Evolutionary conservation across 305 asterid species (phyloP), one percentile per base, ranked within the genome.

Genomic region (Ilex paraguariensis): DNA sequence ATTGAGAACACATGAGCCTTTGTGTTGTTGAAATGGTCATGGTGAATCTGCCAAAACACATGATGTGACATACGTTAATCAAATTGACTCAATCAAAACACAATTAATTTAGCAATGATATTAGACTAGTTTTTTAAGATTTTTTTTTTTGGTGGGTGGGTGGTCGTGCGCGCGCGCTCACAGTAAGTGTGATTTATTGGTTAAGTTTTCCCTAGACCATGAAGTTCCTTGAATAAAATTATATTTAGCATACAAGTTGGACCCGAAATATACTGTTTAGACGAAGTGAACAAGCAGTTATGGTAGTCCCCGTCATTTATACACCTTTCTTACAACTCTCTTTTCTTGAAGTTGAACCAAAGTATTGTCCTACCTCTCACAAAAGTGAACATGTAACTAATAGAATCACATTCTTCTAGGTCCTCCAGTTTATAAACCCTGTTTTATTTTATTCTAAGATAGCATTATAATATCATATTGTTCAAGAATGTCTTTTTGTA

Each of bases 301-400:
- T 1, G 28, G 28, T 21, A 21, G 28, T 21, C 28, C 1, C 28
- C 1, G 28, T 1, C 2, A 21, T 0, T 13, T 56, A 31, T 36
- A 67, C 31, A 15, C 36, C 52, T 62, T 63, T 7, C 51, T 63
- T 58, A 52, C 31, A 13, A 49, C 17, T n/a, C 12, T n/a, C n/a
- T 60, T 54, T 65, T 2, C 70, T 28, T 65, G 17, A 13, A 65
- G 28, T 42, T 33, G 11, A n/a, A 48, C 10, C 61, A 71, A 70
- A 70, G 61, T 49, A 64, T 63, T 51, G 13, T 11, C 16, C 53
- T 21, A 4, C 10, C 4, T 54, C 53, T 44, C 1, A 65, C 28
- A 32, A 6, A 30, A 46, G 10, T n/a, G 10, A 14, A 3, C 45
- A 14, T 65, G 28, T 21, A 21, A 21, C 28, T 21, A 21, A 21